Evolutionary conservation across 2,329 filamentous ascomycete species (phyloP), one percentile per base, ranked within the genome.

Genomic region (Calonectria pteridis): DNA sequence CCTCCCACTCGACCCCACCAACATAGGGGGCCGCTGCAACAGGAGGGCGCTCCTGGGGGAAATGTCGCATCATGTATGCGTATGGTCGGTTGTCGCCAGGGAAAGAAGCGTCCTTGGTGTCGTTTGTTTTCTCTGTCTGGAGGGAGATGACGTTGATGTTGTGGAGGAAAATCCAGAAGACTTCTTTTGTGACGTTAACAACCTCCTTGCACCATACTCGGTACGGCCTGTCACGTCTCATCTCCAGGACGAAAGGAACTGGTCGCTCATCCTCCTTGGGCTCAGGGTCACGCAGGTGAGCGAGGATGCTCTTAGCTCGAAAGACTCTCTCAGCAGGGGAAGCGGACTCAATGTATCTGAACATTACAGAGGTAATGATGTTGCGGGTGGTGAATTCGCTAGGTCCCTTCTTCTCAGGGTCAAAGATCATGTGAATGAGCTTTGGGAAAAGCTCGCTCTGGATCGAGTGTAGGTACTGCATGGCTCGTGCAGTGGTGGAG

Each of bases 121-220:
- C 78, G 75, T 74, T 77, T 16, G 66, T 58, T 78, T 84, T 84
- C 55, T 87, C 86, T 40, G 85, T 81, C 2, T 93, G 91, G 40
- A 94, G 84, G 28, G 95, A 90, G 46, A 98, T 90, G 58, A 98
- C 93, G 80, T 98, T 98, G 72, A 98, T 88, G 78, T 98, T 94
- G 84, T 98, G 96, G 68, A 98, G 89, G 86, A 98, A 99, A 82
- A 98, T 98, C 96, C 96, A 99, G 83, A 99, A 99, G 33, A 98
- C 96, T 84, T 99, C 96, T 84, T 98, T 98, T 51, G 96, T 98
- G 62, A 98, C 96, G 79, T 94, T 96, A 73, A 93, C 93, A 23
- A 96, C 92, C 85, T 99, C 97, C 84, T 96, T 97, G 85, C 93
- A 95, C 96, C 96, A 99, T 3, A 98, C 91, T 40, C 95, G 94